phyloP scores from a whole-genome alignment of 768 basidiomycete genomes.

The Termitomyces sp. region DNA sequence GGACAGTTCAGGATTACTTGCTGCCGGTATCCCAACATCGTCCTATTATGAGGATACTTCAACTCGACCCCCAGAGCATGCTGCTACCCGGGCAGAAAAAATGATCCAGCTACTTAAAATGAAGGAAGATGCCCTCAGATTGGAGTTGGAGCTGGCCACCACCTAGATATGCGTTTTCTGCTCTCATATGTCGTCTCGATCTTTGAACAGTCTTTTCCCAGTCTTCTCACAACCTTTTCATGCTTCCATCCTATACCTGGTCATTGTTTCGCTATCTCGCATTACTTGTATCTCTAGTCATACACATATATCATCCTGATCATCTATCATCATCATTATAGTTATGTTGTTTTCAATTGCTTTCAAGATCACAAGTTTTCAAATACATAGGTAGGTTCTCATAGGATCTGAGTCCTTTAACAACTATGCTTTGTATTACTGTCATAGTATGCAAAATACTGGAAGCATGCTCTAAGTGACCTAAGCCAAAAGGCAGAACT shows the following conservation, averaged over 20 bases:
- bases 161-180: not conserved
- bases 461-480: too few relatives aligned
- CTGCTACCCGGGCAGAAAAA: not conserved
- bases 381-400: too few relatives aligned
- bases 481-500: too few relatives aligned
- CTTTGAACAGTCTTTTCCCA: not conserved
- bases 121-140: not conserved
- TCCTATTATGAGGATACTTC: not conserved
- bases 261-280: not conserved
- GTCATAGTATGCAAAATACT: not conserved
- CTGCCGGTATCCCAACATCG: not conserved
- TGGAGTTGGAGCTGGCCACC: constrained; percentile 1
- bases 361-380: not conserved
- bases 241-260: not conserved
- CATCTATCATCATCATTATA: not conserved
- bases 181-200: not conserved
- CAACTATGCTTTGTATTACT: not conserved
- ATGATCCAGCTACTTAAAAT: not conserved
- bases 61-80: not conserved
- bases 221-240: not conserved
- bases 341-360: not conserved
- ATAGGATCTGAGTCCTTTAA: too few relatives aligned
- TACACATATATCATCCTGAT: not conserved
- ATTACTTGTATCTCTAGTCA: not conserved
- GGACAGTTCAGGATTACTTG: too few relatives aligned